phyloP scores from a whole-genome alignment of 1,284 basidiomycete species.

The Pseudozyma hubeiensis region DNA sequence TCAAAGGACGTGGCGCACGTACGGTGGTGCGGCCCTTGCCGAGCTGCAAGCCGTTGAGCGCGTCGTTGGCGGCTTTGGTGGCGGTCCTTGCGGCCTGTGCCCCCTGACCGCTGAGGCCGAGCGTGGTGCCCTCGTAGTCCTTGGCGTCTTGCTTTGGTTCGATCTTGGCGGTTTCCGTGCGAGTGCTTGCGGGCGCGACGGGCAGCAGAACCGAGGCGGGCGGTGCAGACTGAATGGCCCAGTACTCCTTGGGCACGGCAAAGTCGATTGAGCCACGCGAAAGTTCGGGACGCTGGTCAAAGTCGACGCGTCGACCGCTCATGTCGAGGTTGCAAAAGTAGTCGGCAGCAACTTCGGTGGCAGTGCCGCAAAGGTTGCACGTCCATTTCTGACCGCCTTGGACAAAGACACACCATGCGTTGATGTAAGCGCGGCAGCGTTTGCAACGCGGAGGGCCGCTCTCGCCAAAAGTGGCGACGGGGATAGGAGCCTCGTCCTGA shows the following conservation, averaged over 20 bases:
- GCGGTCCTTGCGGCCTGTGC: slow-evolving; percentile 63
- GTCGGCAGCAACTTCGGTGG: slow-evolving; percentile 77
- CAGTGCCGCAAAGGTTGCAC: slow-evolving; percentile 89
- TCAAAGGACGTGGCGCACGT: slow-evolving; percentile 73
- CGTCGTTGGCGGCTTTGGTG: slow-evolving; percentile 64
- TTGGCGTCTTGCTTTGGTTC: slow-evolving; percentile 47
- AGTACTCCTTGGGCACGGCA: slow-evolving; percentile 84
- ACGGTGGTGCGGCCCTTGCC: slow-evolving; percentile 65
- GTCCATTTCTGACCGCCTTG: slow-evolving; percentile 88
- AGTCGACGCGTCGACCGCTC: slow-evolving; percentile 84
- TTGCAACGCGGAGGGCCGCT: slow-evolving; percentile 86
- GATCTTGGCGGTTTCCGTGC: slow-evolving; percentile 58
- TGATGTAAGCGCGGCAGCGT: slow-evolving; percentile 89
- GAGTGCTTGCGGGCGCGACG: slow-evolving; percentile 57
- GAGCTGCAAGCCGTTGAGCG: slow-evolving; percentile 55
- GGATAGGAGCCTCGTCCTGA: slow-evolving; percentile 75
- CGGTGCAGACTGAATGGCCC: slow-evolving; percentile 75
- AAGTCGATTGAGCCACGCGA: slow-evolving; percentile 94
- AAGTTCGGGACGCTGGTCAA: slow-evolving; percentile 85
- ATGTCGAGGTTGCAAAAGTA: slow-evolving; percentile 90
- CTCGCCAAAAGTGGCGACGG: slow-evolving; percentile 76
- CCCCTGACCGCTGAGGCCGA: slow-evolving; percentile 58
- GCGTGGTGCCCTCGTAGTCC: slow-evolving; percentile 61
- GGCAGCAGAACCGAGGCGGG: slow-evolving; percentile 56
- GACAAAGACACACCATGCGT: slow-evolving; percentile 90